Percentiles rank a stretch among this genome's conserved stretches.
These are phyloP conservation scores for Neolentinus lepideus DNA, from an alignment of 1,284 basidiomycete species.

Conservation along the genomic window DNA sequence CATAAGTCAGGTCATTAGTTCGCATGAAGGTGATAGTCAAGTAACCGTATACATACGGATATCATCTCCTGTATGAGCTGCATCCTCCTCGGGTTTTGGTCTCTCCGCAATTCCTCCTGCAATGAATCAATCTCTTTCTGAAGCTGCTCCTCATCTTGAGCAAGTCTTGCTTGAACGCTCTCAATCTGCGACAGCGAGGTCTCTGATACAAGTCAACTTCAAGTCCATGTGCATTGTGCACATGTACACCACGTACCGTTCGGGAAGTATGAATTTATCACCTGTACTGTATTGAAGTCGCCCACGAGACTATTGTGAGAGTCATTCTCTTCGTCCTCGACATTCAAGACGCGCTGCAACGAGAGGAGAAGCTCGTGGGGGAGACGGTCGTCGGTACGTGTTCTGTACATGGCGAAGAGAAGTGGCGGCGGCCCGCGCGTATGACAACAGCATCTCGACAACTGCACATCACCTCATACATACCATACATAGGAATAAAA, in stretches of 20 bases:
- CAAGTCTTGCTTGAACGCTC: conserved; percentile 51
- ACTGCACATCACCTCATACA: neutral
- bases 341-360: conserved; percentile 60
- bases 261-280: conserved; percentile 70
- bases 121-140: conserved; percentile 69
- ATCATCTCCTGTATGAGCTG: conserved; percentile 90
- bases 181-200: conserved; percentile 59
- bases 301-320: conserved; percentile 51
- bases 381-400: conserved; percentile 35
- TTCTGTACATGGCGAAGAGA: neutral
- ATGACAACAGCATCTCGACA: neutral
- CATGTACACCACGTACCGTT: conserved; percentile 44
- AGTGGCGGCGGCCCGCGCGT: neutral
- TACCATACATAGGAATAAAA: neutral
- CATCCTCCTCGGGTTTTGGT: conserved; percentile 83
- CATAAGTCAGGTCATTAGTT: neutral
- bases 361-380: conserved; percentile 60
- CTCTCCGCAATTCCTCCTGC: conserved; percentile 56
- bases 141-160: conserved; percentile 54
- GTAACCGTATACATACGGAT: conserved; percentile 45
- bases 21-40: conserved; percentile 1
- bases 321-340: conserved; percentile 38
- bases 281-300: conserved; percentile 48
- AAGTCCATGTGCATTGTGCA: neutral
- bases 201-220: conserved; percentile 33